phyloP scores from a whole-genome alignment of 1,139 yeast genomes.

The Sugiyamaella castrensis region DNA sequence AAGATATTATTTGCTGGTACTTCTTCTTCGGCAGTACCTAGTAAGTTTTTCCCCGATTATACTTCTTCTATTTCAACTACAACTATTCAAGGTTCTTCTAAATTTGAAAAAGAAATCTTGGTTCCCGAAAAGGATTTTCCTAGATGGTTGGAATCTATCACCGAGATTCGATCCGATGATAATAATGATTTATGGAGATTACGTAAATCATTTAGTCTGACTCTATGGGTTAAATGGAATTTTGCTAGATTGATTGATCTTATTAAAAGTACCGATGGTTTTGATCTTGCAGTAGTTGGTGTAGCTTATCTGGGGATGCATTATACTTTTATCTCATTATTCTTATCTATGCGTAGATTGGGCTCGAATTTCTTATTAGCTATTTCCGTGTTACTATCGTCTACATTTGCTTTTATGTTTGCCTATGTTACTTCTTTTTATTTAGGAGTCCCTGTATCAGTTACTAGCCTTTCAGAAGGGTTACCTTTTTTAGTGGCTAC shows the following conservation, averaged over 20 bases:
- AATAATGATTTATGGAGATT: slow-evolving; percentile 67
- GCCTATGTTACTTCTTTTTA: slow-evolving; percentile 65
- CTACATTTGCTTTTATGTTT: slow-evolving; percentile 81
- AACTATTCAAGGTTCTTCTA: slow-evolving; percentile 19
- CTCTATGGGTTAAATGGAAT: slow-evolving; percentile 53
- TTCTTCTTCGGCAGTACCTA: slow-evolving; percentile 8
- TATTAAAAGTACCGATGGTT: slow-evolving; percentile 76
- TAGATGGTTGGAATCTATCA: slow-evolving; percentile 38
- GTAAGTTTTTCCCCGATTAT: background rate
- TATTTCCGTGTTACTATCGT: slow-evolving; percentile 73
- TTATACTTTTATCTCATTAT: slow-evolving; percentile 76
- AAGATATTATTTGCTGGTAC: slow-evolving; percentile 27
- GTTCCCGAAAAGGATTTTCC: slow-evolving; percentile 40
- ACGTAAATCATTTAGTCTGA: slow-evolving; percentile 61
- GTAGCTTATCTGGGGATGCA: slow-evolving; percentile 89
- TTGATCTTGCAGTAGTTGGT: slow-evolving; percentile 77
- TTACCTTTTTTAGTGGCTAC: slow-evolving; percentile 91
- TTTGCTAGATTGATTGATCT: slow-evolving; percentile 50
- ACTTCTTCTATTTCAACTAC: slow-evolving; percentile 3
- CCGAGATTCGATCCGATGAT: slow-evolving; percentile 38
- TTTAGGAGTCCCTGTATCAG: slow-evolving; percentile 53
- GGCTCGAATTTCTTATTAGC: slow-evolving; percentile 93
- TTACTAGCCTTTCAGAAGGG: slow-evolving; percentile 82
- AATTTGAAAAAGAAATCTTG: slow-evolving; percentile 45
- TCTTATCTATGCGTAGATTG: slow-evolving; percentile 69